A percentile compares a stretch with the other conserved stretches of the same genome.
phyloP scores from a whole-genome alignment of 768 basidiomycete genomes.

The Phanerochaete sordida region DNA sequence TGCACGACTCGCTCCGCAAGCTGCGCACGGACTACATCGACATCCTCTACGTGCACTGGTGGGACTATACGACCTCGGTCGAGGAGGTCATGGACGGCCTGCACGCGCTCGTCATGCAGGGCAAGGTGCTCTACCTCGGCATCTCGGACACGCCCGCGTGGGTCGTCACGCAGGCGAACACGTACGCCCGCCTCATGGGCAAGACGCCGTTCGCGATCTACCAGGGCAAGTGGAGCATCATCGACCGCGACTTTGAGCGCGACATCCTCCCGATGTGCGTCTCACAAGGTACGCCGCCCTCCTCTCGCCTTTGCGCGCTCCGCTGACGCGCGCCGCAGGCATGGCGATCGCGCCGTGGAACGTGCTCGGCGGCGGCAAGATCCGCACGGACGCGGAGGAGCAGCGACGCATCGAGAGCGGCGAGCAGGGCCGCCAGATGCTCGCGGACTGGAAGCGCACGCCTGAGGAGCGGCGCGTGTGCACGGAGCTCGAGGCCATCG shows the following conservation, averaged over 20 bases:
- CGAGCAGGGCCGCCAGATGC: constrained; percentile 25
- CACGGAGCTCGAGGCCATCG: constrained; percentile 43
- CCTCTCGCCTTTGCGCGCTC: too few species aligned
- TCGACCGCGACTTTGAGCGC: constrained; percentile 34
- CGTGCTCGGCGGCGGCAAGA: constrained; percentile 33
- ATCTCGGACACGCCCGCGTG: constrained; percentile 29
- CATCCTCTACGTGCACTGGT: constrained; percentile 50
- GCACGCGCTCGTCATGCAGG: constrained; percentile 43
- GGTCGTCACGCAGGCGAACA: constrained; percentile 30
- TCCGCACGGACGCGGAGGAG: constrained; percentile 34
- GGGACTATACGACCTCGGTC: constrained; percentile 49
- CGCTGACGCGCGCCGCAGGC: constrained; percentile 13
- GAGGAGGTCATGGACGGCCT: constrained; percentile 51
- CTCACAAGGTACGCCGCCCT: constrained; percentile 1
- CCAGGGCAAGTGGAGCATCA: constrained; percentile 29
- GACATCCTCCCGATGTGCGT: constrained; percentile 31
- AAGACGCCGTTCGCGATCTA: constrained; percentile 38
- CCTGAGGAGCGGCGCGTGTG: constrained; percentile 39
- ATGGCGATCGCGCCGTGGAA: constrained; percentile 39
- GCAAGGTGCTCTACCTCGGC: constrained; percentile 39
- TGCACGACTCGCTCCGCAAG: constrained; percentile 36
- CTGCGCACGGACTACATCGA: constrained; percentile 55
- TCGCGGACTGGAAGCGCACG: constrained; percentile 38
- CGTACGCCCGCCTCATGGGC: constrained; percentile 31
- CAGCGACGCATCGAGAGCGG: constrained; percentile 20